Base-by-base conservation (phyloP, 78 protist genomes). In the Tieghemostelium lacteum region DNA sequence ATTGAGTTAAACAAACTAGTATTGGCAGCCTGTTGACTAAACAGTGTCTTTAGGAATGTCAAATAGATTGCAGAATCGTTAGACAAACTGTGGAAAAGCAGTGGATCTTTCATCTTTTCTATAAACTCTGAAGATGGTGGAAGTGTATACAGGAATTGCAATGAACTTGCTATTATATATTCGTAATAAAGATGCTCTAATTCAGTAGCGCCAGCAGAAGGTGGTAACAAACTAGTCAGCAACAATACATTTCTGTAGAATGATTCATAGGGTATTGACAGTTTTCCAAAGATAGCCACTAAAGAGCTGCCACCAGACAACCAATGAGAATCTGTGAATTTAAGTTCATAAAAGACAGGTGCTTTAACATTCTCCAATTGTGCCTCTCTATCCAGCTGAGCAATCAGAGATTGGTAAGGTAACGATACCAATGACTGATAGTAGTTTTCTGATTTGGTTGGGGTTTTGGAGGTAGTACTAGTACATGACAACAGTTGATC, bases 51-150 rank as follows among this genome's bases (percentile, higher is more conserved):
- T 45, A 67, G 42, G 42, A 40, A 67, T 1, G 75, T 42, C 22
- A 67, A 40, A 45, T 33, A 67, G 8, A 67, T 45, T 64, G 72
- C 54, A n/a, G 72, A 64, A 2, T 17, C 42, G 17, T 64, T 64
- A 8, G 22, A n/a, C 8, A 37, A 37, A 45, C 24, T 45, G 3
- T n/a, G n/a, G n/a, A n/a, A n/a, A n/a, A n/a, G n/a, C n/a, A n/a
- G n/a, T n/a, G n/a, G n/a, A n/a, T n/a, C n/a, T n/a, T n/a, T n/a
- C n/a, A n/a, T n/a, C n/a, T n/a, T n/a, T 45, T 45, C 50, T 10
- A 36, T 24, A 40, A 80, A 65, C 29, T 72, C 24, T 22, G 2
- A 20, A 5, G 88, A 57, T 12, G 63, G 73, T 66, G 88, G 88
- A 1, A 80, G 39, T n/a, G 57, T 61, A 49, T 54, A n/a, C 1